phyloP scores from a whole-genome alignment of 2,329 filamentous ascomycete species.

The Diaporthe batatas region DNA sequence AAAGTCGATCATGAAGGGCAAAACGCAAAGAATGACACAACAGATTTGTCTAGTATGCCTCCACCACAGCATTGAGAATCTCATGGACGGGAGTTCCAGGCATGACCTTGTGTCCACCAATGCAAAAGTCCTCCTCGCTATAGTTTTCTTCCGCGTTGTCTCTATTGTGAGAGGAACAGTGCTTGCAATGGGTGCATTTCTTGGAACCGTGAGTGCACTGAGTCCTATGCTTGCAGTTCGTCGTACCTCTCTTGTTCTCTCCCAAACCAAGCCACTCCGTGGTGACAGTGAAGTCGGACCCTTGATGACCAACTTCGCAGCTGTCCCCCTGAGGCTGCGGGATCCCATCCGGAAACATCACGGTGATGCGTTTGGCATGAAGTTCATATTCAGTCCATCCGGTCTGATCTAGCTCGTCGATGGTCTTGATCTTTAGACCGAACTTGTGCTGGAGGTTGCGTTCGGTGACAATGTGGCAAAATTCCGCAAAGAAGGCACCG shows the following conservation, averaged over 20 bases:
- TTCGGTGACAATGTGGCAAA: background rate
- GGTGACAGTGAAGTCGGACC: background rate
- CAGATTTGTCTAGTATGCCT: no score
- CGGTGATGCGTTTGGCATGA: background rate
- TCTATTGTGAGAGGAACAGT: background rate
- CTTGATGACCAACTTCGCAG: no score
- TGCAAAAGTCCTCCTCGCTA: background rate
- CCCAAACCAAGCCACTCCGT: background rate
- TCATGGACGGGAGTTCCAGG: background rate
- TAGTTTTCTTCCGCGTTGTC: background rate
- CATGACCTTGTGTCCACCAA: background rate
- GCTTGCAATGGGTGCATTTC: constrained; percentile 1
- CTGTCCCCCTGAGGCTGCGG: background rate
- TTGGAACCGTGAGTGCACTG: background rate
- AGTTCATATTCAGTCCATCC: background rate
- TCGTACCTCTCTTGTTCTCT: background rate
- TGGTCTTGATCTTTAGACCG: background rate
- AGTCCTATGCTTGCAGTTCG: background rate
- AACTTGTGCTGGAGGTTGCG: background rate
- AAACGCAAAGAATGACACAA: no score
- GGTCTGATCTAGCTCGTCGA: background rate
- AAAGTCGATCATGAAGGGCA: no score
- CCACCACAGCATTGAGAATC: background rate
- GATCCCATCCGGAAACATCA: background rate
- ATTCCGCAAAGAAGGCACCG: background rate